Conservation (phyloP, 257 asterid species). For the Nicotiana undulata region DNA sequence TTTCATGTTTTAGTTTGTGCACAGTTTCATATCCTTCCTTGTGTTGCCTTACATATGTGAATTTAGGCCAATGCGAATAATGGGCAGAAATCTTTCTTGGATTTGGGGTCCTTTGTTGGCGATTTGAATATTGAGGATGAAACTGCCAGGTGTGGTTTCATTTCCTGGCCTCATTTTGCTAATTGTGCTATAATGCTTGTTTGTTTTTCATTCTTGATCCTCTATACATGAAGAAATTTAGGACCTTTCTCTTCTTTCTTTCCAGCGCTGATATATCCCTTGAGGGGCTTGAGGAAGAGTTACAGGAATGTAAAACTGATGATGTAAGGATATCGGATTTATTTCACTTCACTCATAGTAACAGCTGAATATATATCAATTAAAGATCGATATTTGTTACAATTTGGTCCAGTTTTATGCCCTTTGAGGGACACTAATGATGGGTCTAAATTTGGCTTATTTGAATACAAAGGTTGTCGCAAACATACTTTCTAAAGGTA, state of each 20-base stretch:
- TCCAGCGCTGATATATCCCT: constrained; percentile 78
- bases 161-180: not conserved
- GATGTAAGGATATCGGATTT: constrained; percentile 42
- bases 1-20: not conserved
- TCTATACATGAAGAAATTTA: not conserved
- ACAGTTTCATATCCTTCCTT: constrained; percentile 4
- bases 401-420: not conserved
- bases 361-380: not conserved
- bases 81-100: constrained; percentile 29
- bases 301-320: constrained; percentile 82
- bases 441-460: not conserved
- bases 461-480: constrained; percentile 63
- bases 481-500: constrained; percentile 81
- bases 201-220: not conserved
- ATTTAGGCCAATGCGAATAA: constrained; percentile 22
- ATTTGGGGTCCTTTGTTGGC: constrained; percentile 72
- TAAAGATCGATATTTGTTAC: not conserved
- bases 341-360: not conserved
- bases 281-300: constrained; percentile 90
- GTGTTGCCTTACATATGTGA: not conserved
- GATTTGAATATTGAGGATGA: constrained; percentile 75
- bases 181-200: not conserved
- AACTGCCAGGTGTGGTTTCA: constrained; percentile 44
- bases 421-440: not conserved
- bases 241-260: not conserved